Evolutionary conservation across 1,139 yeast species (phyloP), one percentile per base, ranked within the genome.

Genomic region (Taphrina flavorubra): DNA sequence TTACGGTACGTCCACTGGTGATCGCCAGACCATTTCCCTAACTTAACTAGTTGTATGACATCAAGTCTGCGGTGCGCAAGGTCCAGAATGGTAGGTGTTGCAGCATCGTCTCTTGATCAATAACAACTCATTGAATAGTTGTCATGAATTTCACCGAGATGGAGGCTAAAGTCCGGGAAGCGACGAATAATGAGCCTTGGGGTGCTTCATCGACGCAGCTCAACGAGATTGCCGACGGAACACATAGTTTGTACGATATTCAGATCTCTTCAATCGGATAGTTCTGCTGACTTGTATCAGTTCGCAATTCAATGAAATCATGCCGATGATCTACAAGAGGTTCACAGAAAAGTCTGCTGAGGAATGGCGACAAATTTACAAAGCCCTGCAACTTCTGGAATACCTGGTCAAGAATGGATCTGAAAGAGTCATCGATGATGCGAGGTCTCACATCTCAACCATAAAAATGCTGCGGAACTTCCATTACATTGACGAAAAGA

Each of bases 301-400:
- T 71, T 70, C 79, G 44, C 81, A 79, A 64, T 80, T 81, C 73
- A 81, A 81, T 71, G 83, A 81, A 70, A 79, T 81, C 71, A 81
- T 81, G 83, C 81, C 83, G 39, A 79, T 81, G 79, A 79, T 60
- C n/a, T 57, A 68, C 44, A 64, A 74, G 75, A 84, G 98, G 72
- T 92, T 92, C 79, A 91, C 97, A 8, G 98, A 92, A 78, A 95
- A 95, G 79, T 85, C 95, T 6, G 97, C 97, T 67, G 89, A 87
- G 76, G 98, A 94, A 80, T 94, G 99, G 99, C 86, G 99, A 78
- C 99, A 94, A 78, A 92, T 94, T 72, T 94, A 94, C 81, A 94
- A 94, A 80, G 87, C 97, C 8, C 82, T 94, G 74, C 98, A 92
- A 78, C 83, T 94, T 76, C 84, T 94, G 77, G 99, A 94, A 75